Base-by-base conservation (phyloP, 768 basidiomycete genomes). In the Cubamyces lactineus region DNA sequence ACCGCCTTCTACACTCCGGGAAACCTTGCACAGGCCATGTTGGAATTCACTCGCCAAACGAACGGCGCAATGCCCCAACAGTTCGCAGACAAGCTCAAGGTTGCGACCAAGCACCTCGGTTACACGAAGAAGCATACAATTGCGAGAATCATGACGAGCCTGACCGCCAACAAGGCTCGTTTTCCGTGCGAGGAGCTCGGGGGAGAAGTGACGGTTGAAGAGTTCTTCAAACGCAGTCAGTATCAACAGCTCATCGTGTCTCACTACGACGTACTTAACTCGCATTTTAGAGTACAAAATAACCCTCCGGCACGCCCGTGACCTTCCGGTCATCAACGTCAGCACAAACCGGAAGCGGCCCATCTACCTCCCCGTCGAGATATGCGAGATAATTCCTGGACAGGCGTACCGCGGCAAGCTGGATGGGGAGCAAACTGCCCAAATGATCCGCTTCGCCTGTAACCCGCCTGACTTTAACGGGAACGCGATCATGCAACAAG, bases 381-480 rank as follows among this genome's bases (percentile, higher is more conserved):
- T 93, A 1, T 92, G 91, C 75, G 75, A 82, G 23, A 88, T 93
- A 52, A 71, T 78, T 11, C 73, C 80, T 0, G 86, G 86, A 7
- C 83, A 84, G 63, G 77, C 86, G 0, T 89, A 83, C 77, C 79
- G 80, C 21, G 87, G 83, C 6, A 84, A 80, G 60, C 84, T 92
- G 2, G 80, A 73, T 57, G 84, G 83, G n/a, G 76, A 68, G 6
- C 86, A 88, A 67, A 90, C 88, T 0, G 75, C 84, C 0, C 72
- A 78, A n/a, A 92, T 93, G 91, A 87, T 93, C 59, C 77, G 76
- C 43, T 76, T 76, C 56, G 91, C 91, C 0, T 88, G 86, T 72
- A 86, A 86, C 30, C 79, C 78, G 1, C 91, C 91, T 0, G 72
- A 69, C 0, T 67, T 78, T 54, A 91, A 90, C 62, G 87, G 87